Percentiles rank a stretch among this genome's conserved stretches.
Conservation (phyloP, 2,329 filamentous ascomycete genomes). For the Ophiostoma himal-ulmi region DNA sequence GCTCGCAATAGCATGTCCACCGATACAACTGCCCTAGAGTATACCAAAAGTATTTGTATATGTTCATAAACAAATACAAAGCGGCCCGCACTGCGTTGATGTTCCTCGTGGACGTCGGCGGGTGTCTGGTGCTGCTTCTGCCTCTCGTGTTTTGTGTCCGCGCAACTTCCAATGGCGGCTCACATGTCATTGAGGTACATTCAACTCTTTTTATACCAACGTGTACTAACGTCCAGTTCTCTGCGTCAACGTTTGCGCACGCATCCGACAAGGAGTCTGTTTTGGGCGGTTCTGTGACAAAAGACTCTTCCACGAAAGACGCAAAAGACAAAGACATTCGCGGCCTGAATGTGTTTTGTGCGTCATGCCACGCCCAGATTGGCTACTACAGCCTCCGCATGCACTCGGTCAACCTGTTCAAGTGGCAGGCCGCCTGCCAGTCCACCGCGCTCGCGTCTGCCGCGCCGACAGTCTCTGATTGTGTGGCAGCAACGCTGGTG, state of each 20-base stretch:
- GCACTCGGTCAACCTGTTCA: conserved; percentile 47
- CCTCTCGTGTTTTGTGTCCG: conserved; percentile 11
- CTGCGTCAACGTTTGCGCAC: background rate
- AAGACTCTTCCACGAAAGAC: background rate
- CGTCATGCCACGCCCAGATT: conserved; percentile 41
- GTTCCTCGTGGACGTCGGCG: background rate
- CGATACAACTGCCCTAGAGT: conserved; percentile 65
- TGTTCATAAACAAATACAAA: background rate
- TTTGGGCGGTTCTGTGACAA: background rate
- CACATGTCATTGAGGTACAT: conserved; percentile 49
- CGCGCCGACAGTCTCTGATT: conserved; percentile 40
- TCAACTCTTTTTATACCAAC: background rate
- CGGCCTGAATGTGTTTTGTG: conserved; percentile 41
- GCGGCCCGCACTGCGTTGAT: background rate
- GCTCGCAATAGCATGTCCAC: conserved; percentile 51
- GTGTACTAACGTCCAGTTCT: conserved; percentile 14
- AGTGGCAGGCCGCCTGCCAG: conserved; percentile 44
- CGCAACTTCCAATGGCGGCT: conserved; percentile 35
- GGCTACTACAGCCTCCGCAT: conserved; percentile 45
- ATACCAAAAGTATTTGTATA: conserved; percentile 32
- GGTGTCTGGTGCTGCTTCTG: background rate
- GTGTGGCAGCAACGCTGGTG: conserved; percentile 48
- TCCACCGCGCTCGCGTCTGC: background rate
- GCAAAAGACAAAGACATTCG: conserved; percentile 22
- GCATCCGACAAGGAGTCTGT: background rate